These are phyloP conservation scores for Jacaranda copaia DNA, from an alignment of 257 asterid genomes.

Conservation along the genomic window DNA sequence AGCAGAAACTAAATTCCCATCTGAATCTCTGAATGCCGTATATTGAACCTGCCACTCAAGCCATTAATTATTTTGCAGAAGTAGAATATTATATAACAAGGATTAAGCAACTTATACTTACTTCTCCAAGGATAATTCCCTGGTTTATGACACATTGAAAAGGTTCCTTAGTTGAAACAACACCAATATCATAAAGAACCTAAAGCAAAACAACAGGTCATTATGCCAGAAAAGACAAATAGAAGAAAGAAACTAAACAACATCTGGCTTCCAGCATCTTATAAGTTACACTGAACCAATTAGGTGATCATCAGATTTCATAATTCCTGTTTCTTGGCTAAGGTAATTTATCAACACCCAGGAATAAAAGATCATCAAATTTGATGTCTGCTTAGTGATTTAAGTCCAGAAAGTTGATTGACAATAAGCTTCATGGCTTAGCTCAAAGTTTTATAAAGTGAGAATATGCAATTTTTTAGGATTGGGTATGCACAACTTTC, in stretches of 20 bases:
- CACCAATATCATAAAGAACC: conserved; percentile 97
- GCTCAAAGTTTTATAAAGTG: conserved; percentile 18
- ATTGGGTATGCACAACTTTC: neutral
- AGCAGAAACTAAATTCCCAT: conserved; percentile 88
- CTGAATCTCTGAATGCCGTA: conserved; percentile 67
- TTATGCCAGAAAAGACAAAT: conserved; percentile 16
- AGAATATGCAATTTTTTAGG: neutral
- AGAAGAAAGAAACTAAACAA: conserved; percentile 4
- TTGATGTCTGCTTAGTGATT: neutral
- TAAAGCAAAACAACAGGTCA: conserved; percentile 42
- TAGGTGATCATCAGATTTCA: neutral
- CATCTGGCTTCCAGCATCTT: neutral
- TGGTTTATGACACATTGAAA: conserved; percentile 98
- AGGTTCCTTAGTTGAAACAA: conserved; percentile 90
- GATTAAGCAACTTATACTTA: conserved; percentile 48
- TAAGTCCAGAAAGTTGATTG: conserved; percentile 10
- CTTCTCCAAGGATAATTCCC: conserved; percentile 99
- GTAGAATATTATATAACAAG: conserved; percentile 28
- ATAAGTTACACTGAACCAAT: conserved; percentile 16
- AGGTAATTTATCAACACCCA: neutral
- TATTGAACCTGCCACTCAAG: conserved; percentile 84
- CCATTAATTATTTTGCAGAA: conserved; percentile 36
- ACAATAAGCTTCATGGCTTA: neutral
- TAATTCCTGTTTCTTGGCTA: neutral
- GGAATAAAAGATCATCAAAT: conserved; percentile 6